Conservation (phyloP, 768 basidiomycete genomes). For the Boletus coccyginus region DNA sequence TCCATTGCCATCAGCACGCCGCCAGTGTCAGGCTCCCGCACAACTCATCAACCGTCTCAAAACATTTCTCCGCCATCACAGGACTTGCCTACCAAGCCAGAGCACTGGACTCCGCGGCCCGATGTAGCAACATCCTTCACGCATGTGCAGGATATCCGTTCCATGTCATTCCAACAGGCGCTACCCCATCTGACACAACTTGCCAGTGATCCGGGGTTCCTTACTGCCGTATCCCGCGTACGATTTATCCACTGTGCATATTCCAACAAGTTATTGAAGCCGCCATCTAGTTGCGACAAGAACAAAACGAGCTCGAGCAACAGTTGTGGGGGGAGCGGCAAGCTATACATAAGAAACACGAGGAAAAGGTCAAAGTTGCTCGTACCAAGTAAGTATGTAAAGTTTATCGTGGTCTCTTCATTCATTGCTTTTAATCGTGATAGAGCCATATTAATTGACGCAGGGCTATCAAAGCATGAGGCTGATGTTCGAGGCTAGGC, state of each 20-base stretch:
- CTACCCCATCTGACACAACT: conserved; percentile 64
- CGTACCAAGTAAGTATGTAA: conserved; percentile 53
- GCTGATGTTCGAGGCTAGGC: conserved; percentile 29
- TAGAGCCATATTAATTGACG: conserved; percentile 69
- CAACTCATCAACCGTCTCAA: conserved; percentile 10
- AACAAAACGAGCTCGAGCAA: conserved; percentile 68
- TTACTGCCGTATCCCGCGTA: conserved; percentile 53
- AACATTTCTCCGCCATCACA: conserved; percentile 10
- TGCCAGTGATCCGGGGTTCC: conserved; percentile 50
- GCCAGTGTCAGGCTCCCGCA: conserved; percentile 6
- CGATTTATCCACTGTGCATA: conserved; percentile 7
- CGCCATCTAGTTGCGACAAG: conserved; percentile 56
- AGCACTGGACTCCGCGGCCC: conserved; percentile 15
- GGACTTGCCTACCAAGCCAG: conserved; percentile 8
- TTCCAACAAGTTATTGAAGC: conserved; percentile 7
- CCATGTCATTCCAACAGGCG: conserved; percentile 65
- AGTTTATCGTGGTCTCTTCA: neutral
- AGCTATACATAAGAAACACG: conserved; percentile 59
- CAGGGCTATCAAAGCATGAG: conserved; percentile 65
- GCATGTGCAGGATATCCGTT: conserved; percentile 39
- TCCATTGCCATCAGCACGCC: conserved; percentile 9
- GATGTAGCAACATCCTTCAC: conserved; percentile 3
- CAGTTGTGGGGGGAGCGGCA: conserved; percentile 67
- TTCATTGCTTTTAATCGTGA: conserved; percentile 1
- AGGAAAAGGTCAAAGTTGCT: conserved; percentile 68